Evolutionary conservation across 2,329 filamentous ascomycete species (phyloP).

Genomic region (Scleromitrula shiraiana): DNA sequence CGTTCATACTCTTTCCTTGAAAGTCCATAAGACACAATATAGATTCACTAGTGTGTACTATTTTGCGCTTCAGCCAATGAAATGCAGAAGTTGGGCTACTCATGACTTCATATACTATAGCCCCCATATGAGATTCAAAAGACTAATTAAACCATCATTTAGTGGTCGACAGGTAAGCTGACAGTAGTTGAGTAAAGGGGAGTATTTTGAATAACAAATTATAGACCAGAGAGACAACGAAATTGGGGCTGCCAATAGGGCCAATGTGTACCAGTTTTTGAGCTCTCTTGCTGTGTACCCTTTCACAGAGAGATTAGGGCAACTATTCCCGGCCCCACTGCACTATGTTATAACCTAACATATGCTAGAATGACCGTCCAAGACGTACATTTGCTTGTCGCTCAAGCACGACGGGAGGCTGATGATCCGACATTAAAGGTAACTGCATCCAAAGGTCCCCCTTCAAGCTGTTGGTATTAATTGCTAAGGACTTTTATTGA

Average conservation of each 20-base stretch:
- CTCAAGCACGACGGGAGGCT: slow-evolving; percentile 47
- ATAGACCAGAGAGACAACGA: slow-evolving; percentile 43
- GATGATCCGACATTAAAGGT: slow-evolving; percentile 49
- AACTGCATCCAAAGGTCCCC: slow-evolving; percentile 4
- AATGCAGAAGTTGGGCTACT: neutral
- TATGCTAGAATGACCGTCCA: slow-evolving; percentile 44
- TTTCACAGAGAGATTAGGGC: slow-evolving; percentile 34
- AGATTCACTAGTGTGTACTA: too few relatives aligned
- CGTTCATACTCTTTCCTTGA: too few relatives aligned
- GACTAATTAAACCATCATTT: neutral
- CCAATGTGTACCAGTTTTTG: slow-evolving; percentile 47
- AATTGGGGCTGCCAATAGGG: slow-evolving; percentile 46
- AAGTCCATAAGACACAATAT: too few relatives aligned
- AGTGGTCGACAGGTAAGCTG: slow-evolving; percentile 55
- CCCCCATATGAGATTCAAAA: neutral
- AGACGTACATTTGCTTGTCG: slow-evolving; percentile 50
- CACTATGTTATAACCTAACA: slow-evolving; percentile 11
- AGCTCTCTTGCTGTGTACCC: slow-evolving; percentile 49
- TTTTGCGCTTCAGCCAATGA: neutral
- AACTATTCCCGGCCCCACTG: neutral
- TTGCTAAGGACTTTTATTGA: slow-evolving; percentile 4
- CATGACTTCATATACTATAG: neutral
- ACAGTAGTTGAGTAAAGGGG: neutral
- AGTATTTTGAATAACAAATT: neutral
- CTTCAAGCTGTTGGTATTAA: too few relatives aligned